A percentile compares a stretch with the other conserved stretches of the same genome.
phyloP scores from a whole-genome alignment of 768 basidiomycete genomes.

The Macrolepiota fuliginosa region DNA sequence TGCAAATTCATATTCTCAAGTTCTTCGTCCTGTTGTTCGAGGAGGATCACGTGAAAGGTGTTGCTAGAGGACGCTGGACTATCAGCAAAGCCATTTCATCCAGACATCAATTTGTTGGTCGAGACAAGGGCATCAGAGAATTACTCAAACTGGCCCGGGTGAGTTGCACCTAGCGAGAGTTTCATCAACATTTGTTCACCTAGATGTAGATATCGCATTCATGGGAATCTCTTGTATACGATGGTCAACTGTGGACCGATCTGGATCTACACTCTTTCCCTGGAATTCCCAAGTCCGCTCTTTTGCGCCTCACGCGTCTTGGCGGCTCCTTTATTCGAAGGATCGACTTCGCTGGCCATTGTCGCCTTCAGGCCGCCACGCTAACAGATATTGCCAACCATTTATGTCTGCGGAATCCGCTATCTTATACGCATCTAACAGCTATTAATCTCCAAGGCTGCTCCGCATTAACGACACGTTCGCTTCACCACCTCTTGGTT shows the following conservation, averaged over 20 bases:
- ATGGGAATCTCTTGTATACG: constrained; percentile 75
- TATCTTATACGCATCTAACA: constrained; percentile 66
- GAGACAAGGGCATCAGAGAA: constrained; percentile 71
- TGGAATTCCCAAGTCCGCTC: constrained; percentile 43
- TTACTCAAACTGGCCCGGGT: constrained; percentile 80
- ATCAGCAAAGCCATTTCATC: constrained; percentile 57
- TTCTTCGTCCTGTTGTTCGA: constrained; percentile 58
- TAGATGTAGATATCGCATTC: constrained; percentile 63
- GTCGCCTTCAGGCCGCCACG: constrained; percentile 43
- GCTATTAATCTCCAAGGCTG: constrained; percentile 74
- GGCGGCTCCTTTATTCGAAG: constrained; percentile 64
- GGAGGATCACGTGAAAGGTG: constrained; percentile 47
- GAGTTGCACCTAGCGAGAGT: constrained; percentile 24
- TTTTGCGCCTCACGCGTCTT: constrained; percentile 49
- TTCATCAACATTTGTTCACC: constrained; percentile 10
- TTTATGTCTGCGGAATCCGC: constrained; percentile 44
- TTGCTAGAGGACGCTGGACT: constrained; percentile 55
- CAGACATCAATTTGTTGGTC: constrained; percentile 72
- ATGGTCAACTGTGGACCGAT: constrained; percentile 83
- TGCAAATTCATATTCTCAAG: constrained; percentile 58
- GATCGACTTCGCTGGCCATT: constrained; percentile 65
- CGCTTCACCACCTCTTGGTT: constrained; percentile 68
- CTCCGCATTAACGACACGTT: constrained; percentile 55
- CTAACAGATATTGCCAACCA: constrained; percentile 52
- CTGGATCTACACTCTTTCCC: constrained; percentile 67